These are phyloP conservation scores for Penicillium steckii DNA, from an alignment of 495 filamentous ascomycete genomes.

Conservation along the genomic window DNA sequence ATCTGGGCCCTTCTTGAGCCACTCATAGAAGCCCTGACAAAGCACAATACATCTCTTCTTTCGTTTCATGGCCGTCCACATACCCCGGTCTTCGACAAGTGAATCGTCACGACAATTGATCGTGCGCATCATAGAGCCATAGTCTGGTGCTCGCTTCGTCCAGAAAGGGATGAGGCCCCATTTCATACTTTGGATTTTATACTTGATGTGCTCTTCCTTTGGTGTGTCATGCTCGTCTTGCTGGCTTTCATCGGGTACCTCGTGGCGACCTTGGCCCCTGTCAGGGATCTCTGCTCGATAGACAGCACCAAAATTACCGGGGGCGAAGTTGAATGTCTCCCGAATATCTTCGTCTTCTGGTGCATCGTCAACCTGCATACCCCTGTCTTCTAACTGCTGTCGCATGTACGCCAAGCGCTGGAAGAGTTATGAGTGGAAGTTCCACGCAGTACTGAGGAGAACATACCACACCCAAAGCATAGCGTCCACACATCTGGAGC, in stretches of 20 bases:
- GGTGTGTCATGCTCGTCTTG: conserved; percentile 10
- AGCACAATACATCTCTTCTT: conserved; percentile 83
- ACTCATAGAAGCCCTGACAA: conserved; percentile 94
- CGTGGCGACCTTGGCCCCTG: conserved; percentile 36
- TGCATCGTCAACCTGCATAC: conserved; percentile 75
- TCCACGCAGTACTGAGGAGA: not conserved
- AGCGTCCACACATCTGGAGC: conserved; percentile 76
- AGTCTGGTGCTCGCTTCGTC: conserved; percentile 80
- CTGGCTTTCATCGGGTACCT: conserved; percentile 6
- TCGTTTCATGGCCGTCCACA: conserved; percentile 91
- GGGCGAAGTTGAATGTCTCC: conserved; percentile 91
- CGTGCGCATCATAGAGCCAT: conserved; percentile 72
- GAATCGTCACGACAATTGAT: conserved; percentile 97
- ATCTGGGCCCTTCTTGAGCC: conserved; percentile 75
- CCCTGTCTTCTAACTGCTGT: conserved; percentile 64
- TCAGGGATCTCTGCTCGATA: conserved; percentile 75
- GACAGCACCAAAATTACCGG: conserved; percentile 79
- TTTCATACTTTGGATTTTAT: conserved; percentile 88
- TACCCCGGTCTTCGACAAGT: conserved; percentile 67
- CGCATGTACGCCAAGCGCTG: conserved; percentile 65
- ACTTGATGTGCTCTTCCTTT: conserved; percentile 44
- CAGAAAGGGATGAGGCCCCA: conserved; percentile 93
- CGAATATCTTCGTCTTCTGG: conserved; percentile 72
- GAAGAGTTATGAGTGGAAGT: conserved; percentile 6
- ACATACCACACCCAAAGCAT: conserved; percentile 75